These are phyloP conservation scores for Yarrowia sp. DNA, from an alignment of 805 yeast species.

Conservation along the genomic window DNA sequence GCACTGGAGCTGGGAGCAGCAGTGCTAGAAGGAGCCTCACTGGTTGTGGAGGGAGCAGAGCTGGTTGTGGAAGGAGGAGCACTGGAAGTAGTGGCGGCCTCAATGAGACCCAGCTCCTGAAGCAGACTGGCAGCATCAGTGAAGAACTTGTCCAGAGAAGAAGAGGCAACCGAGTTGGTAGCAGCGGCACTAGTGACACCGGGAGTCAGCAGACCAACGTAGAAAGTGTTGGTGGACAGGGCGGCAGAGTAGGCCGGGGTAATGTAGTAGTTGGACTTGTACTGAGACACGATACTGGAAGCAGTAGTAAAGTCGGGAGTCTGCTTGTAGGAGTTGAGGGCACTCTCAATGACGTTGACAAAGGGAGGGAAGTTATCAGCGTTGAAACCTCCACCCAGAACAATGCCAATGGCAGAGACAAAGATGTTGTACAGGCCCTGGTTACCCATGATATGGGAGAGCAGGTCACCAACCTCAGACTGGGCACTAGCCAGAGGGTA, in stretches of 20 bases:
- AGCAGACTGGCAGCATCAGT: background rate
- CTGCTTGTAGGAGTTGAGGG: background rate
- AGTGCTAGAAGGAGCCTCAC: background rate
- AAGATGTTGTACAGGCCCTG: constrained; percentile 6
- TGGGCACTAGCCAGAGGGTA: background rate
- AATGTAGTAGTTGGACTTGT: background rate
- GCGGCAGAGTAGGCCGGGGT: constrained; percentile 3
- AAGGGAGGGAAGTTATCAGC: background rate
- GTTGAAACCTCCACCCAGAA: background rate
- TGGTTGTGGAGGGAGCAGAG: background rate
- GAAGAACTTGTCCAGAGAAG: constrained; percentile 3
- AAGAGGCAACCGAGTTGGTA: constrained; percentile 2
- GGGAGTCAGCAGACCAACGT: constrained; percentile 9
- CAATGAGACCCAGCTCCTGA: background rate
- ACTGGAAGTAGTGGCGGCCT: background rate
- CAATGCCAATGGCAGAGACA: background rate
- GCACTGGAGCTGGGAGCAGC: background rate
- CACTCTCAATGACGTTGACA: background rate
- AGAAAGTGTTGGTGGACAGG: background rate
- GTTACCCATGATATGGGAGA: background rate
- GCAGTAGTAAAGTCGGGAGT: constrained; percentile 1
- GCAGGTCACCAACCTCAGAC: background rate
- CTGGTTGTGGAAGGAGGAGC: background rate
- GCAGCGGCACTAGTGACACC: background rate
- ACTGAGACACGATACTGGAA: background rate